A percentile compares a stretch with the other conserved stretches of the same genome.
These are phyloP conservation scores for Metschnikowia shivogae DNA, from an alignment of 805 yeast species.

Conservation along the genomic window DNA sequence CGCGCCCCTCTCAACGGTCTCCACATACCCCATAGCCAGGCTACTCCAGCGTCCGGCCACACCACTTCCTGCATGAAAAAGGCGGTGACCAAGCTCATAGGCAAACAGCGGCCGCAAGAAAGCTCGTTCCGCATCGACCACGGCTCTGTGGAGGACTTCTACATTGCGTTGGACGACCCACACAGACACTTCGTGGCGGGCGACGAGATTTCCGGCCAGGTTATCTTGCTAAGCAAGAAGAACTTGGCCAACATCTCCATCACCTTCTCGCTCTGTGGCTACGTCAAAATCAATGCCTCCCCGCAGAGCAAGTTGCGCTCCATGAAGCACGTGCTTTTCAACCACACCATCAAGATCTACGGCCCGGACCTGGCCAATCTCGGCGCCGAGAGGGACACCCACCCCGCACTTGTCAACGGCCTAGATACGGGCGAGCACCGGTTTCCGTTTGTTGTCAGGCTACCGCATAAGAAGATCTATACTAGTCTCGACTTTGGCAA, in stretches of 20 bases:
- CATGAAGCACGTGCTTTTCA: conserved; percentile 49
- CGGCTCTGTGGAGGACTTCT: conserved; percentile 57
- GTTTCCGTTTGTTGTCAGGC: conserved; percentile 77
- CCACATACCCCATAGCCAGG: not conserved
- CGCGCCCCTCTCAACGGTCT: not conserved
- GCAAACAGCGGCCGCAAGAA: conserved; percentile 10
- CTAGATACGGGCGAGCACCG: conserved; percentile 80
- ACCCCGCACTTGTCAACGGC: conserved; percentile 34
- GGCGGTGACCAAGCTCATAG: conserved; percentile 46
- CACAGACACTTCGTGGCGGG: conserved; percentile 79
- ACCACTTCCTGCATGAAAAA: conserved; percentile 36
- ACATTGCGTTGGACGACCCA: conserved; percentile 67
- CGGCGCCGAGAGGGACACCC: conserved; percentile 1
- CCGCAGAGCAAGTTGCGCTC: conserved; percentile 52
- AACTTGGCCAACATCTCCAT: conserved; percentile 53
- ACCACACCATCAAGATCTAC: conserved; percentile 55
- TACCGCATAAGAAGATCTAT: conserved; percentile 70
- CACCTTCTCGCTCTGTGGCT: conserved; percentile 52
- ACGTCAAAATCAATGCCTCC: conserved; percentile 50
- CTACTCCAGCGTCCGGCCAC: not conserved
- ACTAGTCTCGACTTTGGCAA: conserved; percentile 79
- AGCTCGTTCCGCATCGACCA: conserved; percentile 28
- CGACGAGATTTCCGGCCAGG: conserved; percentile 64
- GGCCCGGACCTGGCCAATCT: conserved; percentile 31
- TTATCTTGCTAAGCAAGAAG: conserved; percentile 51